These are phyloP conservation scores for Rubroshorea leprosula DNA, from an alignment of 345 rosid species.

Conservation along the genomic window DNA sequence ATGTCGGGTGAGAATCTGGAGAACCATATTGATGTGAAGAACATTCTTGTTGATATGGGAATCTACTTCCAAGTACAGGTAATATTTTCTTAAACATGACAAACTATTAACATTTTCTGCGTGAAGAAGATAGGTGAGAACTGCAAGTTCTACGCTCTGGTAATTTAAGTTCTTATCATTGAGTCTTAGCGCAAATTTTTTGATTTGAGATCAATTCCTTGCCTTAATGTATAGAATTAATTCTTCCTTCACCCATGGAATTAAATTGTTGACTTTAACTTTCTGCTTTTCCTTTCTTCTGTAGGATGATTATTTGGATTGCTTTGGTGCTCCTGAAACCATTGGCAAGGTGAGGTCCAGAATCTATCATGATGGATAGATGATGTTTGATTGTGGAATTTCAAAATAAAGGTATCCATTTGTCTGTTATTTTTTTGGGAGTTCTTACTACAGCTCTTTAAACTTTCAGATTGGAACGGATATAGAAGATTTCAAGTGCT, in stretches of 20 bases:
- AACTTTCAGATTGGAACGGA: conserved; percentile 68
- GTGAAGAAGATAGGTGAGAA: background rate
- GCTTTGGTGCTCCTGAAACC: conserved; percentile 65
- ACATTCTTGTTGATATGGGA: conserved; percentile 68
- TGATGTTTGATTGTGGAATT: background rate
- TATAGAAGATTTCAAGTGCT: conserved; percentile 83
- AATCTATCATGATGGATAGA: background rate
- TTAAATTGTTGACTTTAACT: background rate
- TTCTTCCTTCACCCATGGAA: background rate
- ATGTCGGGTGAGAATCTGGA: conserved; percentile 73
- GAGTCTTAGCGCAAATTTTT: too few relatives aligned
- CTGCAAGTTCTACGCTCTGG: background rate
- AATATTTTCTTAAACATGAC: background rate
- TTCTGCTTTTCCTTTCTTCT: conserved; percentile 10
- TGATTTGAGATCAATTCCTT: too few relatives aligned
- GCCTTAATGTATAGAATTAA: background rate
- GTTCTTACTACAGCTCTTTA: background rate
- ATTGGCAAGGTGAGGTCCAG: conserved; percentile 58
- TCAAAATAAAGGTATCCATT: background rate
- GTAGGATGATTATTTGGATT: conserved; percentile 85
- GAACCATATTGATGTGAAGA: conserved; percentile 53
- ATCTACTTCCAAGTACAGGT: conserved; percentile 87
- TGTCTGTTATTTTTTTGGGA: background rate
- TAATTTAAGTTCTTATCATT: too few relatives aligned
- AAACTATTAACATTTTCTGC: too few relatives aligned